Evolutionary conservation across 257 asterid species (phyloP), one percentile per base, ranked within the genome.

Genomic region (Capsicum pubescens): DNA sequence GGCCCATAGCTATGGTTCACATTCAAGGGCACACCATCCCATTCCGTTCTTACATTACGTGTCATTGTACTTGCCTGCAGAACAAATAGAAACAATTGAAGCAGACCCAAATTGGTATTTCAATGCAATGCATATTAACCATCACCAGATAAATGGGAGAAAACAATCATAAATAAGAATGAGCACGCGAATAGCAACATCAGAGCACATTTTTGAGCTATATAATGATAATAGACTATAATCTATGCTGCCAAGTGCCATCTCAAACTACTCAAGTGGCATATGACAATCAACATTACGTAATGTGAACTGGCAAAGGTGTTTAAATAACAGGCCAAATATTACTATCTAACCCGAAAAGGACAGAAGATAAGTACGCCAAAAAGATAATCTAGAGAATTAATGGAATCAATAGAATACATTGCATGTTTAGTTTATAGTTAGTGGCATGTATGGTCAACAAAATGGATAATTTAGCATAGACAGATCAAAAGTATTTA

Each of bases 281-380:
- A 26, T 21, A 21, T 21, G 36, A 21, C 70, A 2, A 32, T 21
- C 70, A 57, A 21, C 42, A 63, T 63, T 26, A 21, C 39, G 21
- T 21, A 63, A 26, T 26, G 7, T 21, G 70, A 63, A 63, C 70
- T 63, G 7, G 39, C 70, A 63, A 21, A 63, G 70, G 70, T 63
- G 26, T 2, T 63, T 32, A 63, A 63, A 63, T 63, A 63, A 63
- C 39, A 63, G 70, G 42, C 42, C 70, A 83, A 86, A 72, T 54
- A 60, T 55, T 77, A 81, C 44, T 39, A 88, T 84, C 94, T 86
- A 84, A 94, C 98, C 92, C 96, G 94, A 83, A 91, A 92, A 57
- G 98, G 97, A 83, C 99, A 94, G 83, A 90, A 83, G 68, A 88
- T 76, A 71, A 94, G 91, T 84, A 86, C 44, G 84, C 98, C 99